Evolutionary conservation across 2,329 filamentous ascomycete genomes (phyloP).

Genomic region (Diaporthe helianthi): DNA sequence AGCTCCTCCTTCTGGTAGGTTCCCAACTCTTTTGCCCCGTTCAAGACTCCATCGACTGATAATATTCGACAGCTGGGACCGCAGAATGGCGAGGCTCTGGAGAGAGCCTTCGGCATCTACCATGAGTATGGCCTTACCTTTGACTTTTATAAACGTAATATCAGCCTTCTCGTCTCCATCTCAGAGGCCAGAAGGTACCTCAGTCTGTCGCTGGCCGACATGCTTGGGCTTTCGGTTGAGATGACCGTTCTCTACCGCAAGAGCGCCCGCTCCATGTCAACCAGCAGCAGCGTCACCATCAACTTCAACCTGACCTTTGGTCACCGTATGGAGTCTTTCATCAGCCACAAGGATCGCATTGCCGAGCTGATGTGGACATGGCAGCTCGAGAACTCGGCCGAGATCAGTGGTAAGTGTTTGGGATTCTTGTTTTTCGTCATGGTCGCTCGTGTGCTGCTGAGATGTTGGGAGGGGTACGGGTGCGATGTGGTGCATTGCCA

Average conservation of each 20-base stretch:
- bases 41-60: conserved; percentile 9
- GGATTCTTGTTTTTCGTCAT: neutral
- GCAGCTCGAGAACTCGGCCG: conserved; percentile 35
- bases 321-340: conserved; percentile 34
- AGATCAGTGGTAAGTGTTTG: conserved; percentile 33
- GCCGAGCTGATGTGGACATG: conserved; percentile 36
- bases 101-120: conserved; percentile 34
- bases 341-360: conserved; percentile 35
- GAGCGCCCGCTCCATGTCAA: conserved; percentile 31
- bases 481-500: neutral
- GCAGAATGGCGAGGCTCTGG: conserved; percentile 35
- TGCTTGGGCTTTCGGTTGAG: conserved; percentile 35
- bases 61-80: conserved; percentile 29
- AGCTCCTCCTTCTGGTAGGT: conserved; percentile 34
- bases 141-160: conserved; percentile 35
- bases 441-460: neutral
- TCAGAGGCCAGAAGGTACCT: conserved; percentile 34
- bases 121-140: conserved; percentile 34
- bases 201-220: conserved; percentile 36
- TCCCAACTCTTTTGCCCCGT: neutral
- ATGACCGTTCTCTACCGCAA: conserved; percentile 34
- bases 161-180: conserved; percentile 34
- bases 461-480: no score
- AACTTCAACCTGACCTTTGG: conserved; percentile 35
- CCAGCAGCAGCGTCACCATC: conserved; percentile 33